These are phyloP conservation scores for Nicotiana obtusifolia DNA, from an alignment of 257 asterid species.

Conservation along the genomic window DNA sequence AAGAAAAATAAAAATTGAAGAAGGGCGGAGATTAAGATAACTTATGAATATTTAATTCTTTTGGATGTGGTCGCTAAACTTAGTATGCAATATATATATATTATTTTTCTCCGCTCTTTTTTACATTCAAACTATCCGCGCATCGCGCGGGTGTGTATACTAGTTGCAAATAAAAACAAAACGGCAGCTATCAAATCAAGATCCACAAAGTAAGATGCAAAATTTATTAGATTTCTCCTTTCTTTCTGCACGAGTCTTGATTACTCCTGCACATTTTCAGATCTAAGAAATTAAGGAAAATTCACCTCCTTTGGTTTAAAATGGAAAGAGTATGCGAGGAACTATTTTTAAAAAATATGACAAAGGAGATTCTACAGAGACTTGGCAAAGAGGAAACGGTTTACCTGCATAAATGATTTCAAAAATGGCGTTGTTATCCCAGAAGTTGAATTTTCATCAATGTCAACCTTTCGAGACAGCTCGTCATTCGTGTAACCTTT, in stretches of 20 bases:
- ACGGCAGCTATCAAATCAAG: not conserved
- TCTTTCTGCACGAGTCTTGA: not conserved
- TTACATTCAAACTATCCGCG: no score
- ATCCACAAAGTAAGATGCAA: not conserved
- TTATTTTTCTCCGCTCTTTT: no score
- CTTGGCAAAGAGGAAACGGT: not conserved
- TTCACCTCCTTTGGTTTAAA: not conserved
- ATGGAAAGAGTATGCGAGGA: not conserved
- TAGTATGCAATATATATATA: no score
- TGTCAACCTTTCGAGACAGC: slow-evolving; percentile 51
- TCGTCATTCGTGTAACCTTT: slow-evolving; percentile 61
- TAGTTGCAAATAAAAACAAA: not conserved
- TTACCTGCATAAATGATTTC: slow-evolving; percentile 97
- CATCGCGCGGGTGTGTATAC: no score
- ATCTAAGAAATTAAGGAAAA: not conserved
- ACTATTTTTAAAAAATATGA: not conserved
- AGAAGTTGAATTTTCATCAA: slow-evolving; percentile 65
- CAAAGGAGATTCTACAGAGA: not conserved
- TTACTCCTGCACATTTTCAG: not conserved
- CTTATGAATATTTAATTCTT: no score
- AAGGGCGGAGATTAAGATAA: no score
- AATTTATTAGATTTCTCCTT: not conserved
- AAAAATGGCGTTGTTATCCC: slow-evolving; percentile 94
- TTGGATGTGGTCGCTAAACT: no score
- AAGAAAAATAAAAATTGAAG: no score